A percentile compares a stretch with the other conserved stretches of the same genome.
Conservation (phyloP, 495 filamentous ascomycete genomes). For the Penicillium simplicissimum region DNA sequence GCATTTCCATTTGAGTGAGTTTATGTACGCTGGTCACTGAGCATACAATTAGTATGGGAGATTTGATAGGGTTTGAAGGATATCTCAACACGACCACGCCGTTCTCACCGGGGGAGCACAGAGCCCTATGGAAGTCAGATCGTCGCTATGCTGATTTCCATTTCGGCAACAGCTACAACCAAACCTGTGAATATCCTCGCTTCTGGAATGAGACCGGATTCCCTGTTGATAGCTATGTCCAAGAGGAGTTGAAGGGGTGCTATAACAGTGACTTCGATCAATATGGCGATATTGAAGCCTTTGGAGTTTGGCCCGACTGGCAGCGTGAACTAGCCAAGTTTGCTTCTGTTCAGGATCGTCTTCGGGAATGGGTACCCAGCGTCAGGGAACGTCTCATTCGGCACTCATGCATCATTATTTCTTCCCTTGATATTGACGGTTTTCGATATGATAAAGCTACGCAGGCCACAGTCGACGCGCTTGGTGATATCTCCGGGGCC, state of each 20-base stretch:
- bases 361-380: constrained; percentile 67
- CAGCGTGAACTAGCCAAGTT: constrained; percentile 70
- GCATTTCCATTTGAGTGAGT: not conserved
- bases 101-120: constrained; percentile 57
- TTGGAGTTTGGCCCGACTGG: constrained; percentile 69
- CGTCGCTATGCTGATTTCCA: constrained; percentile 65
- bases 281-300: constrained; percentile 68
- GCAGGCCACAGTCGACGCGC: constrained; percentile 64
- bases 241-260: constrained; percentile 55
- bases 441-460: constrained; percentile 71
- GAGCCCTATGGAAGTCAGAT: constrained; percentile 57
- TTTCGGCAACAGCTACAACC: constrained; percentile 58
- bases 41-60: constrained; percentile 53
- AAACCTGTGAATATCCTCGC: constrained; percentile 61
- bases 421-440: constrained; percentile 66
- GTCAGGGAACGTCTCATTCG: constrained; percentile 59
- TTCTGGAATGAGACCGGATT: constrained; percentile 68
- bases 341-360: constrained; percentile 71
- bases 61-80: constrained; percentile 68
- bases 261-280: constrained; percentile 72
- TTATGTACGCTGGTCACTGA: not conserved
- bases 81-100: constrained; percentile 66
- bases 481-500: constrained; percentile 55
- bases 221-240: constrained; percentile 47
- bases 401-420: constrained; percentile 67